Evolutionary conservation across 768 basidiomycete species (phyloP).

Genomic region (Tylopilus plumbeoviolaceoides): DNA sequence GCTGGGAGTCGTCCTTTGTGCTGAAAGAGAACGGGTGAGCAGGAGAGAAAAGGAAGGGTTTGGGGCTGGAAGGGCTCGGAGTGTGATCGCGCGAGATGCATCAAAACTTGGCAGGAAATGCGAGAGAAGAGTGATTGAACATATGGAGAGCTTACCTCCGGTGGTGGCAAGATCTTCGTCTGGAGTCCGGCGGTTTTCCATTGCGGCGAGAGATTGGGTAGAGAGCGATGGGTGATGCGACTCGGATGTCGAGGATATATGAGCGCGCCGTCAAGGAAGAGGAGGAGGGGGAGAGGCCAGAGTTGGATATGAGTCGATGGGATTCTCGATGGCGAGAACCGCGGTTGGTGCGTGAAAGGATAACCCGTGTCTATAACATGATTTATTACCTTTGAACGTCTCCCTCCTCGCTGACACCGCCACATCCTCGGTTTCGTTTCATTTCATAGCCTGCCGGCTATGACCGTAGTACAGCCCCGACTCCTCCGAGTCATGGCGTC

Average conservation of each 20-base stretch:
- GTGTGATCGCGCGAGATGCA: constrained; percentile 16
- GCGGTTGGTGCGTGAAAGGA: background rate
- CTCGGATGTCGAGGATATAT: background rate
- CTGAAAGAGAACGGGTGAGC: constrained; percentile 11
- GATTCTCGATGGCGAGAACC: constrained; percentile 17
- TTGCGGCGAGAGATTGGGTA: constrained; percentile 13
- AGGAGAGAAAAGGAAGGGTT: background rate
- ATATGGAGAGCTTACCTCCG: constrained; percentile 28
- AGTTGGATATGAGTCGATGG: constrained; percentile 2
- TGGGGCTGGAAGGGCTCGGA: background rate
- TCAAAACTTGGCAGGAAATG: constrained; percentile 7
- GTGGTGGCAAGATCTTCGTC: constrained; percentile 13
- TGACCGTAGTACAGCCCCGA: no score
- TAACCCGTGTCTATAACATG: background rate
- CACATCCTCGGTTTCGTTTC: background rate
- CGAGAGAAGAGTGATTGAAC: constrained; percentile 9
- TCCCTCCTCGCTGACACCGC: background rate
- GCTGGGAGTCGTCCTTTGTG: constrained; percentile 1
- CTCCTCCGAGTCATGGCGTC: background rate
- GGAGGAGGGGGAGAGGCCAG: background rate
- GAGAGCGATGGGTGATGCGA: background rate
- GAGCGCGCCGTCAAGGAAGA: background rate
- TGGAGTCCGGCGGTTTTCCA: constrained; percentile 21
- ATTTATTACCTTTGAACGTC: constrained; percentile 1
- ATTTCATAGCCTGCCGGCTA: background rate